Evolutionary conservation across 345 rosid genomes (phyloP), one percentile per base, ranked within the genome.

Genomic region (Pistacia vera): DNA sequence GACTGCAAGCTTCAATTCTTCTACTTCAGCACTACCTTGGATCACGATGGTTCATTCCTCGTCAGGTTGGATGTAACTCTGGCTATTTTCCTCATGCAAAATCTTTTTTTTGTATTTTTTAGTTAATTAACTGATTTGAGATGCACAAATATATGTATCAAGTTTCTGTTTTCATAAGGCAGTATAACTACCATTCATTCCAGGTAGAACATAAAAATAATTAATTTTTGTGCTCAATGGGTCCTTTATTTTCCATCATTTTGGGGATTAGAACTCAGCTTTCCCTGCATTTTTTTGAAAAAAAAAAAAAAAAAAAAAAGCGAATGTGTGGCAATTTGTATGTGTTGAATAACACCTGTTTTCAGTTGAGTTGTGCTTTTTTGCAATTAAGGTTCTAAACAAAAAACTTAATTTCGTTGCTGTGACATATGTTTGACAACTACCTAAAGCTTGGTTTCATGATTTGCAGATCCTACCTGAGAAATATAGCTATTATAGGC

Each of bases 21-120:
- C 91, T 96, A 73, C 94, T 93, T 76, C 99, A 96, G 86, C 93
- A 93, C 79, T 96, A 92, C 84, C 88, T 92, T 35, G 99, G 99
- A 70, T 92, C 99, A 33, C 89, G 99, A 55, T 96, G 98, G 89
- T 93, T 96, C 85, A 87, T 96, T 80, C 97, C 99, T 78, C 93
- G 83, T 52, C 95, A 93, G 99, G 99, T 96, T 66, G 76, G 88
- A 75, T 80, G 2, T 11, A 51, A n/a, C 75, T 74, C 59, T 57
- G 28, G 16, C 44, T 77, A 13, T 75, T 73, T 67, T 62, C 52
- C 78, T 76, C 41, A 66, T 63, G 30, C 55, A 36, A 28, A 46
- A 25, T 52, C n/a, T 38, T 51, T 58, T 58, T 11, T 59, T 64
- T 64, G 6, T 66, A 14, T 41, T 68, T 14, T 20, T 11, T 6